Percentiles rank a stretch among this genome's conserved stretches.
These are phyloP conservation scores for Tulasnella sp. DNA, from an alignment of 768 basidiomycete species.

Conservation along the genomic window DNA sequence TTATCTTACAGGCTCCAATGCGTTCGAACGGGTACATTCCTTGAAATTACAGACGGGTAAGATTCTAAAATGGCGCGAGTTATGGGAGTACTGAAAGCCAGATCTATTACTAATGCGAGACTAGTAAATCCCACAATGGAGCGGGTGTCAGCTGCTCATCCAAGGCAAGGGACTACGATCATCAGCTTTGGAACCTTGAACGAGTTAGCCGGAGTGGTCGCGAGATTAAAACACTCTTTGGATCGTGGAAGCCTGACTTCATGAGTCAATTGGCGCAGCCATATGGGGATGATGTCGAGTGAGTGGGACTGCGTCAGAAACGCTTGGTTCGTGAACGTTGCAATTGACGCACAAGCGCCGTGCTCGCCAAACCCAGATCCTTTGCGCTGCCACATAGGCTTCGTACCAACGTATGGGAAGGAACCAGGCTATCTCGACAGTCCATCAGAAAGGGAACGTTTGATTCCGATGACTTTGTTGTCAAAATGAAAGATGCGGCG, in stretches of 20 bases:
- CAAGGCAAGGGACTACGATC: too few relatives aligned
- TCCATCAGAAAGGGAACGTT: background rate
- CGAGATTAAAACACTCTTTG: background rate
- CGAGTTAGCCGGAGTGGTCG: background rate
- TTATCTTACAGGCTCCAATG: background rate
- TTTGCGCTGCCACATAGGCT: background rate
- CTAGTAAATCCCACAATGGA: too few relatives aligned
- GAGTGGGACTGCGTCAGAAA: background rate
- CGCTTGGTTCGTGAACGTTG: background rate
- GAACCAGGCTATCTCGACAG: background rate
- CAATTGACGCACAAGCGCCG: background rate
- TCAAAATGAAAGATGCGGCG: background rate
- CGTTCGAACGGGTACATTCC: background rate
- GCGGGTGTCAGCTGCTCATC: too few relatives aligned
- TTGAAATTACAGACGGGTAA: background rate
- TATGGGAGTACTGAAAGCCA: too few relatives aligned
- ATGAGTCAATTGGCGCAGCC: background rate
- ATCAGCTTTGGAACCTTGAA: background rate
- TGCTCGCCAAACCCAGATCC: background rate
- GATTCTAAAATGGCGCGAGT: too few relatives aligned
- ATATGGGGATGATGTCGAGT: background rate
- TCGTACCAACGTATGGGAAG: background rate
- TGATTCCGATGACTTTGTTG: background rate
- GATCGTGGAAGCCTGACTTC: background rate
- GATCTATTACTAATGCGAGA: too few relatives aligned